Evolutionary conservation across 169 alveolate species (phyloP), one percentile per base, ranked within the genome.

Genomic region (Plasmodium knowlesi): DNA sequence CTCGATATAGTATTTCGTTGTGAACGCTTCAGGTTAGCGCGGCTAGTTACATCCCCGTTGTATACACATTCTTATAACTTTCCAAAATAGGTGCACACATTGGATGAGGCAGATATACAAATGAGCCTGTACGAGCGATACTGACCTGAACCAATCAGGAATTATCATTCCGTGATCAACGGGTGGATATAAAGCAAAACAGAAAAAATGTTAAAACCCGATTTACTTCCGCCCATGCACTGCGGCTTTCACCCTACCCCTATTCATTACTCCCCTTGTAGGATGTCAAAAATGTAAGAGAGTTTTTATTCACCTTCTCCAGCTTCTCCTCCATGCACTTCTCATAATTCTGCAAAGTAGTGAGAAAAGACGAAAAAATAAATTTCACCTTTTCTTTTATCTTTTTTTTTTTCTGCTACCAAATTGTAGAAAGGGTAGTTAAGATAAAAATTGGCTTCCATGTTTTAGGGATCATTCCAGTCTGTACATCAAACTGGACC

Each of bases 221-320:
- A 19, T 14, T 14, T 61, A 5, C 30, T 57, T 57, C 28, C 8
- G 30, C 28, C 28, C 72, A 16, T 19, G 72, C 16, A 57, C 72
- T 19, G 72, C 28, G 8, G 5, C 14, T 0, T 0, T 6, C 73
- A 1, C 6, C 73, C 19, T 34, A n/a, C 0, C 32, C 74, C 74
- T 83, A 39, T 83, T 83, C 32, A 53, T 57, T 30, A 32, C 37
- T 3, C 41, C 57, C 93, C 12, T 85, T 85, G 80, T 85, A 85
- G 50, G 41, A 25, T 53, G 93, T 85, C 67, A 85, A 76, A 85
- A 85, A 85, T 85, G 78, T 74, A 37, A 85, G 72, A 22, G 93
- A 32, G 6, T 50, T 50, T 74, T 85, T 76, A 46, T 50, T 82
- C 82, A 85, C 54, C 25, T 46, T 74, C 37, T 85, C 74, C 57